Evolutionary conservation across 2,329 filamentous ascomycete species (phyloP).

Genomic region (Penicillium sp.): DNA sequence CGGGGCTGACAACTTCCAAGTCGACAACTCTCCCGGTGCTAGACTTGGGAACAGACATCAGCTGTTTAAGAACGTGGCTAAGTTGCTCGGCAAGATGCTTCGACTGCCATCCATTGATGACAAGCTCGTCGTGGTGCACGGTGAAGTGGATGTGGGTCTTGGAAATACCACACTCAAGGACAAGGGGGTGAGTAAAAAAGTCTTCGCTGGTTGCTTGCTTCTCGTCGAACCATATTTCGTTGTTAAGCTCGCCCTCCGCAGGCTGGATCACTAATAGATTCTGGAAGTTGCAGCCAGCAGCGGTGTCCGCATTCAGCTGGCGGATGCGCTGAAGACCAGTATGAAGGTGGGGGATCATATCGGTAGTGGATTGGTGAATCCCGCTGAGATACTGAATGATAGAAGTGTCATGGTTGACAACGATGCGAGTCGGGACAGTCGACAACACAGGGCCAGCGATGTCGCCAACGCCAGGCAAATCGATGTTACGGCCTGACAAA

Average conservation of each 20-base stretch:
- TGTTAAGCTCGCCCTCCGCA: constrained; percentile 23
- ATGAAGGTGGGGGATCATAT: constrained; percentile 64
- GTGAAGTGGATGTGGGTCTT: constrained; percentile 57
- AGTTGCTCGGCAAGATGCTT: constrained; percentile 56
- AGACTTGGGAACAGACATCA: constrained; percentile 26
- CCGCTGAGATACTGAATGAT: constrained; percentile 53
- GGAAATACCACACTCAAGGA: constrained; percentile 61
- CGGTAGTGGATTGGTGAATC: constrained; percentile 56
- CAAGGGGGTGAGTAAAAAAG: constrained; percentile 60
- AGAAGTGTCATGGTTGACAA: constrained; percentile 36
- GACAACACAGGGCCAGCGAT: constrained; percentile 47
- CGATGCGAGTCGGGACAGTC: constrained; percentile 40
- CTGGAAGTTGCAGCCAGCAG: constrained; percentile 47
- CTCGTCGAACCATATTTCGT: constrained; percentile 30
- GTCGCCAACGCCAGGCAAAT: constrained; percentile 48
- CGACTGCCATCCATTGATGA: constrained; percentile 53
- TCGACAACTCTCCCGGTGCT: constrained; percentile 25
- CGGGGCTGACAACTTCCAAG: constrained; percentile 32
- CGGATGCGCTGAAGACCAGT: constrained; percentile 55
- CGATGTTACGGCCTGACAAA: constrained; percentile 53
- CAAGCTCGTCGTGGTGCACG: constrained; percentile 65
- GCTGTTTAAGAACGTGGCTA: constrained; percentile 32
- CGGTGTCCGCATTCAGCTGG: constrained; percentile 50
- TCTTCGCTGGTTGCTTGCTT: constrained; percentile 57
- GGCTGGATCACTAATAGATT: constrained; percentile 48